Evolutionary conservation across 768 basidiomycete genomes (phyloP), one percentile per base, ranked within the genome.

Genomic region (Hemileccinum rubropunctum): DNA sequence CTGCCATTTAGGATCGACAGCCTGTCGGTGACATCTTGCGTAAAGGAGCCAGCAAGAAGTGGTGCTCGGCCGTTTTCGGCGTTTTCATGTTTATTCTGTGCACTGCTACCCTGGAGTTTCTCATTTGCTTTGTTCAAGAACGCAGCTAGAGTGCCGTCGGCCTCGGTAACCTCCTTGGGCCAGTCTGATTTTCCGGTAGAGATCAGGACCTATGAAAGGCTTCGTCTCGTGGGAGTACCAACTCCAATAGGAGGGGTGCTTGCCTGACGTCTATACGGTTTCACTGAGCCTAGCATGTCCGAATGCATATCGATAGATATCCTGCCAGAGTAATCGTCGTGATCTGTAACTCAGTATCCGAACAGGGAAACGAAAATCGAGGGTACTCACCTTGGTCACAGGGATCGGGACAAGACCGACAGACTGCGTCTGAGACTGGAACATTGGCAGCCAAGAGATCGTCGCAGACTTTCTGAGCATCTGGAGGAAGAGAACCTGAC

Each of bases 101-200:
- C 10, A 27, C 34, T 33, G 32, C 51, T 55, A 36, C 51, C 42
- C 21, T 50, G 30, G 12, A 42, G 21, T 27, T 49, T 54, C 20
- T 64, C 53, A 39, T 64, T 62, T 49, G 59, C 53, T 42, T 54
- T 38, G 45, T 46, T 50, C 58, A 86, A 61, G 70, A 79, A 69
- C 52, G 82, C 76, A 6, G 94, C 89, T 21, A 98, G 80, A 6
- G 86, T 82, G 42, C 77, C 80, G 21, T 76, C 71, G 23, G 80
- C 86, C 50, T 84, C 79, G 3, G 87, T 86, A 51, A 98, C 82
- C 37, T 93, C 84, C 36, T 76, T 75, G 34, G 82, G 80, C 95
- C 95, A 98, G 71, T 98, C 92, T 17, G 83, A 76, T 68, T 88
- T 84, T 6, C 92, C 92, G 0, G 93, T 95, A 1, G 91, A 94